Evolutionary conservation across 805 yeast species (phyloP).

Genomic region (Ogataea philodendri): DNA sequence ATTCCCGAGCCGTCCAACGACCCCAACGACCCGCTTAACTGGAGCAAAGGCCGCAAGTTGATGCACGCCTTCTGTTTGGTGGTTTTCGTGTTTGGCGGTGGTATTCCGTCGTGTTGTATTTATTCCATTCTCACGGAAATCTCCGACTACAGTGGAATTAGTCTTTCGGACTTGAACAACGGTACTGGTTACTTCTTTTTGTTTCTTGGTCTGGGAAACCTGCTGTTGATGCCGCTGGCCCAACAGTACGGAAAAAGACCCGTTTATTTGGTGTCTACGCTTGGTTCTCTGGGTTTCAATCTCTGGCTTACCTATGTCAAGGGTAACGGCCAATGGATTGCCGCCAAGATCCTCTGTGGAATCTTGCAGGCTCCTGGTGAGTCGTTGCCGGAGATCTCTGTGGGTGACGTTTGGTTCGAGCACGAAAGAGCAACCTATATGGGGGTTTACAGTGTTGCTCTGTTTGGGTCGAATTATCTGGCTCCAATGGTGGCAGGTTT

Average conservation of each 20-base stretch:
- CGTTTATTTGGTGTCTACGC: slow-evolving; percentile 33
- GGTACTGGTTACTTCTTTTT: slow-evolving; percentile 42
- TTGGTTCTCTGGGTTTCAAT: slow-evolving; percentile 31
- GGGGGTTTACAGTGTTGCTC: slow-evolving; percentile 51
- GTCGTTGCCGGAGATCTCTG: slow-evolving; percentile 47
- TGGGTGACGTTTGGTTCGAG: slow-evolving; percentile 49
- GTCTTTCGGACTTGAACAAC: slow-evolving; percentile 31
- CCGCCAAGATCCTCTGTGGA: slow-evolving; percentile 32
- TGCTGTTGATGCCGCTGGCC: slow-evolving; percentile 38
- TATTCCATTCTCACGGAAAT: slow-evolving; percentile 28
- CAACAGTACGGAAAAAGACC: slow-evolving; percentile 41
- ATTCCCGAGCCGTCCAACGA: slow-evolving; percentile 67
- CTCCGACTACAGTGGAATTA: slow-evolving; percentile 21
- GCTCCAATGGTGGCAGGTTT: slow-evolving; percentile 63
- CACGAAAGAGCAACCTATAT: slow-evolving; percentile 50
- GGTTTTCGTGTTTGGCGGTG: slow-evolving; percentile 35
- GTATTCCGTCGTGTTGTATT: slow-evolving; percentile 28
- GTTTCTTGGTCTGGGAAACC: slow-evolving; percentile 40
- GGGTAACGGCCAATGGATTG: slow-evolving; percentile 34
- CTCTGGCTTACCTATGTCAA: slow-evolving; percentile 36
- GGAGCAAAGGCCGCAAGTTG: slow-evolving; percentile 51
- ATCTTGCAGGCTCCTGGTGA: slow-evolving; percentile 40
- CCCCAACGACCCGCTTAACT: slow-evolving; percentile 69
- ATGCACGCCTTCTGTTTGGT: slow-evolving; percentile 44
- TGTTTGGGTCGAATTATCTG: slow-evolving; percentile 51